A percentile compares a stretch with the other conserved stretches of the same genome.
phyloP scores from a whole-genome alignment of 345 rosid genomes.

The Dipteronia sinensis region DNA sequence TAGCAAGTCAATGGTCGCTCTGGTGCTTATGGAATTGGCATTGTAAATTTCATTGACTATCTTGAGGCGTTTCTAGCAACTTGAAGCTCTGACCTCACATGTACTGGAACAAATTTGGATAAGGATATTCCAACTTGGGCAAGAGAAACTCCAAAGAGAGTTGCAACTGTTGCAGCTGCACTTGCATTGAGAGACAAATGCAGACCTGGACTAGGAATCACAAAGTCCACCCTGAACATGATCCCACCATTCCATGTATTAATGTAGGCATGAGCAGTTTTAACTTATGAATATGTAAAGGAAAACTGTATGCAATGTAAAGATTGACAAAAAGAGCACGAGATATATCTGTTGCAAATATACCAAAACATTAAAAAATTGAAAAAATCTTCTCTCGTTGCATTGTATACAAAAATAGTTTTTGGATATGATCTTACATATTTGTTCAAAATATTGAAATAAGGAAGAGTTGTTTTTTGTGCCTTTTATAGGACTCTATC shows the following conservation, averaged over 20 bases:
- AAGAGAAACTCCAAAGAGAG: slow-evolving; percentile 30
- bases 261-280: background rate
- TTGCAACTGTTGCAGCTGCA: slow-evolving; percentile 36
- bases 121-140: slow-evolving; percentile 32
- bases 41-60: slow-evolving; percentile 34
- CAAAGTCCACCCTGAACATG: slow-evolving; percentile 35
- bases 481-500: background rate
- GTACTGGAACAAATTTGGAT: slow-evolving; percentile 30
- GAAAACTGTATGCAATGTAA: background rate
- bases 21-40: slow-evolving; percentile 37
- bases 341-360: background rate
- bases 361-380: background rate
- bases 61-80: slow-evolving; percentile 26
- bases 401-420: background rate
- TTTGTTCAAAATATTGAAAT: background rate
- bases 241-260: background rate
- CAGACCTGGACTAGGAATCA: slow-evolving; percentile 29
- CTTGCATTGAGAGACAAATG: slow-evolving; percentile 37
- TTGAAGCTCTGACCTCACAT: slow-evolving; percentile 29
- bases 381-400: background rate
- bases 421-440: background rate
- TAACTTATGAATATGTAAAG: background rate
- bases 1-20: slow-evolving; percentile 34
- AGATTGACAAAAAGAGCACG: background rate
- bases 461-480: background rate